Base-by-base conservation (phyloP, 2,329 filamentous ascomycete species). In the Aspergillus intermedius region DNA sequence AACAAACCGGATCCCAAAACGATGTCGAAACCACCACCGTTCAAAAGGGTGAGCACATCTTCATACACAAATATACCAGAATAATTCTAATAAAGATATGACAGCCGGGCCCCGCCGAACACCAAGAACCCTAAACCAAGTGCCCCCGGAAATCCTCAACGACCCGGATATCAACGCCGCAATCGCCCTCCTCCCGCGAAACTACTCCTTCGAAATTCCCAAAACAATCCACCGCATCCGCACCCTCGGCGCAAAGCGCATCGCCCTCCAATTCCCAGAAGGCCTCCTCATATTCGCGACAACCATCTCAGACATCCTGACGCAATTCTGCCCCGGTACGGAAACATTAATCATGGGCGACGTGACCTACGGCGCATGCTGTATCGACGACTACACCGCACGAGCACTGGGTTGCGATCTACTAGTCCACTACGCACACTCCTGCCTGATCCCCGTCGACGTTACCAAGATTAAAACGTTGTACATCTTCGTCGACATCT, bases 271-370 rank as follows among this genome's bases (percentile, higher is more conserved):
- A 70, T 93, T 98, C 77, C 93, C 93, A 4, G 94, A 98, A 70
- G 93, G 93, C 1, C 79, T 98, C 1, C 80, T 98, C 23, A 77
- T 98, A 49, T 98, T 98, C 66, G 93, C 93, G 19, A 97, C 93
- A 22, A 98, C 93, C 32, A 91, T 98, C 58, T 95, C 93, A 3
- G 93, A 98, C 66, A 97, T 98, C 60, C 76, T 98, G 43, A 88
- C 87, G 0, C 87, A 91, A 64, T 98, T 98, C 74, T 98, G 93
- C 63, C 86, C 89, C 0, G 90, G 87, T 1, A 86, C 87, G 37
- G 88, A 94, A 66, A 97, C 91, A 2, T 77, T 97, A 47, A 98
- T 98, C 68, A 98, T 98, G 93, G 93, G 93, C 52, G 93, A 98
- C 66, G 93, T 98, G 40, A 98, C 93, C 1, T 98, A 98, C 67